These are phyloP conservation scores for Trichoderma guizhouense DNA, from an alignment of 2,329 filamentous ascomycete genomes.

Conservation along the genomic window DNA sequence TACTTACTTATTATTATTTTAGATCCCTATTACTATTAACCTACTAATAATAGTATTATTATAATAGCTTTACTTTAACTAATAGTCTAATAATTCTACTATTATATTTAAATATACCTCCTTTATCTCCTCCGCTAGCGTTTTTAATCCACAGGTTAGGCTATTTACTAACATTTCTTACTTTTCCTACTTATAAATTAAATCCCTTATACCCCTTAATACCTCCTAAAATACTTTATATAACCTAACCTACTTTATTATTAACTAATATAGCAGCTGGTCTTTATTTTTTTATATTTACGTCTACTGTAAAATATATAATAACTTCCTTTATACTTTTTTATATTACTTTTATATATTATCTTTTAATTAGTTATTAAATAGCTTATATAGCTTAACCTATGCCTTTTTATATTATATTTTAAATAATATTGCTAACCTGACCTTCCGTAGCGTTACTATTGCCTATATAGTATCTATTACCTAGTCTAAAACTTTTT, in stretches of 20 bases:
- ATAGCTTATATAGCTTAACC: background rate
- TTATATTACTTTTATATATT: background rate
- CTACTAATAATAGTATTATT: background rate
- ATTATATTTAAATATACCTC: background rate
- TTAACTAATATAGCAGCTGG: background rate
- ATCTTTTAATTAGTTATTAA: background rate
- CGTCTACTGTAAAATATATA: background rate
- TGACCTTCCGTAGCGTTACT: background rate
- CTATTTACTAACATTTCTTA: background rate
- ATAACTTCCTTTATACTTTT: background rate
- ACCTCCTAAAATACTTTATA: background rate
- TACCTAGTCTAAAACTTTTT: background rate
- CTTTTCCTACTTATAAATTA: background rate
- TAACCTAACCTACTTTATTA: background rate
- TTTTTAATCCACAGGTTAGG: background rate
- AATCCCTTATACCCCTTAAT: background rate
- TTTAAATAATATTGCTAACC: background rate
- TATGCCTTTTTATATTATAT: background rate
- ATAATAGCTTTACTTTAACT: background rate
- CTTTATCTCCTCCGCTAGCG: background rate
- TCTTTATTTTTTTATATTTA: background rate
- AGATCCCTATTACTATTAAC: background rate
- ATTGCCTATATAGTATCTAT: background rate
- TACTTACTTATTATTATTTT: background rate
- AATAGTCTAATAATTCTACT: background rate